phyloP scores from a whole-genome alignment of 1,139 yeast species.

The Magnusiomyces suaveolens region DNA sequence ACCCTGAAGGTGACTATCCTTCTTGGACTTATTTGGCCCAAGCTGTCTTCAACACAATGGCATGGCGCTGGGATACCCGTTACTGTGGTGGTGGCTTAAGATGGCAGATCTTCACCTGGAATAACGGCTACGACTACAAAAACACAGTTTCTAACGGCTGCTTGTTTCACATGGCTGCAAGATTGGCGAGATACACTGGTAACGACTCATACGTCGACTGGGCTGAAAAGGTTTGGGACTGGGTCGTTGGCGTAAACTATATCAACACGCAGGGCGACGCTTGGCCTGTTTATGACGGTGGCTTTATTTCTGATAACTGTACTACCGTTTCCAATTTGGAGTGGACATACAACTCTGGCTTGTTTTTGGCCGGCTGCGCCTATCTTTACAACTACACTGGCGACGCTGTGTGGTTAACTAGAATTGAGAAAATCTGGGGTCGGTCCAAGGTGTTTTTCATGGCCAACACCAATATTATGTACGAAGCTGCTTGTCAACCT shows the following conservation, averaged over 20 bases:
- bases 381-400: constrained; percentile 67
- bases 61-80: constrained; percentile 69
- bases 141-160: constrained; percentile 88
- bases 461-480: constrained; percentile 49
- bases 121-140: constrained; percentile 85
- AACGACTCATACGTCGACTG: constrained; percentile 67
- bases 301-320: constrained; percentile 52
- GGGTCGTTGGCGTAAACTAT: constrained; percentile 61
- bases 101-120: constrained; percentile 96
- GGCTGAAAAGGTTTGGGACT: constrained; percentile 72
- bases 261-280: constrained; percentile 35
- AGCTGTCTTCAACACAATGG: constrained; percentile 84
- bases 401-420: constrained; percentile 57
- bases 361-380: constrained; percentile 72
- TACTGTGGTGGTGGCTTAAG: constrained; percentile 81
- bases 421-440: constrained; percentile 33
- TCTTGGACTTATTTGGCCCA: constrained; percentile 67
- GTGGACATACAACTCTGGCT: constrained; percentile 88
- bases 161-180: constrained; percentile 76
- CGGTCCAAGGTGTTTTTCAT: constrained; percentile 54
- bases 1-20: constrained; percentile 46
- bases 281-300: constrained; percentile 66
- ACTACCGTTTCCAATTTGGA: constrained; percentile 46
- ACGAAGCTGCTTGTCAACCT: constrained; percentile 74
- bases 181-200: constrained; percentile 70